Evolutionary conservation across 1,139 yeast species (phyloP).

Genomic region (Zygotorulaspora mrakii): DNA sequence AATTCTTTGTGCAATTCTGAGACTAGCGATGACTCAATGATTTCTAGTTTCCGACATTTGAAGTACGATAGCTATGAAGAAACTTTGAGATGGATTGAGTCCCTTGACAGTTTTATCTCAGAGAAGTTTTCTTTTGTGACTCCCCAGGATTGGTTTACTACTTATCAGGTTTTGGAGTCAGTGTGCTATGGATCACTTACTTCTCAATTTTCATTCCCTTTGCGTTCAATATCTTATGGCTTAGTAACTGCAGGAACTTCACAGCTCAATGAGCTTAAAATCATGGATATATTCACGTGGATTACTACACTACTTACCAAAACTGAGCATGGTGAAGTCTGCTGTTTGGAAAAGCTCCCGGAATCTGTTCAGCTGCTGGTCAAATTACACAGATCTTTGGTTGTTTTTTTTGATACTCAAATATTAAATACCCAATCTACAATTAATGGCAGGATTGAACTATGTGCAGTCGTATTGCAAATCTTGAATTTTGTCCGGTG

Average conservation of each 20-base stretch:
- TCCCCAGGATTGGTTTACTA: constrained; percentile 74
- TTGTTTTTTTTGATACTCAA: constrained; percentile 61
- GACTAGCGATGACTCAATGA: constrained; percentile 22
- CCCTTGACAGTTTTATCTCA: constrained; percentile 60
- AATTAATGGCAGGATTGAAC: constrained; percentile 57
- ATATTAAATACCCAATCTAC: constrained; percentile 57
- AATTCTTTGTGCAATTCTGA: constrained; percentile 14
- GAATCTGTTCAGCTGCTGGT: constrained; percentile 63
- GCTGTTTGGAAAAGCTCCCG: constrained; percentile 59
- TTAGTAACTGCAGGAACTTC: constrained; percentile 25
- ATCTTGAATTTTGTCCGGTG: constrained; percentile 63
- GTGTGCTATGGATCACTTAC: constrained; percentile 52
- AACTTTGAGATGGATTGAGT: constrained; percentile 45
- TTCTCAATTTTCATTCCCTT: constrained; percentile 54
- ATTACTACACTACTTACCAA: constrained; percentile 48
- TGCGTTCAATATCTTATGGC: constrained; percentile 19
- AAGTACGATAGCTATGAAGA: constrained; percentile 38
- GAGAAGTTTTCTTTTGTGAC: constrained; percentile 58
- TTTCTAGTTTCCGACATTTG: constrained; percentile 41
- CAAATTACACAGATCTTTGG: constrained; percentile 63
- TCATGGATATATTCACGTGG: constrained; percentile 71
- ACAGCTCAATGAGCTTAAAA: constrained; percentile 49
- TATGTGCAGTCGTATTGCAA: constrained; percentile 67
- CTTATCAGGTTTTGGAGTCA: constrained; percentile 69
- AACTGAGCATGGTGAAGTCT: constrained; percentile 41